Base-by-base conservation (phyloP, 345 rosid species). In the Trapa incisa region DNA sequence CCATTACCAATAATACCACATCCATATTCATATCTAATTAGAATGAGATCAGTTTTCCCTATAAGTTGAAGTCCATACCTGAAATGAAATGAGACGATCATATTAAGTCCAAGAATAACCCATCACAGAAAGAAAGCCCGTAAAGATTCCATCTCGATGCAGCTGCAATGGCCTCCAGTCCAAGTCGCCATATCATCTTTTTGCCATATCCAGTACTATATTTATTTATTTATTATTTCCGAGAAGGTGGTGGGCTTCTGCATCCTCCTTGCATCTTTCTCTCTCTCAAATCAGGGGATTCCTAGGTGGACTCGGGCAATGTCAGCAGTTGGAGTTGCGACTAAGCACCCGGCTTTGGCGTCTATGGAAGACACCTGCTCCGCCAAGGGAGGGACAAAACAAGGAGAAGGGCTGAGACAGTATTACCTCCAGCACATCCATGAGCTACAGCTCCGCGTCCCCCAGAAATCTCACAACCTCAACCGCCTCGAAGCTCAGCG, bases 401-500 rank as follows among this genome's bases (percentile, higher is more conserved):
- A 89, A 81, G 95, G 95, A 4, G 96, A 89, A 70, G 98, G 98
- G 60, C 81, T 89, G 33, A 75, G 81, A 79, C 98, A 89, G 67
- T 92, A 92, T 77, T 92, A 92, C 72, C 81, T 86, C 47, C 96
- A 92, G 69, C 92, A 82, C 78, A 92, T 89, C 81, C 93, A 85
- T 67, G 98, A 89, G 75, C 82, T 67, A 54, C 96, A 86, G 83
- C 98, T 89, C 47, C 90, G 43, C 60, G 84, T 78, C 67, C 89
- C 96, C 1, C 93, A 82, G 67, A 88, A 89, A 68, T 72, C 78
- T 14, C 85, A 84, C 74, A 85, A 92, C 67, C 98, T 89, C 65
- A 89, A 92, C 82, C 96, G 96, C 38, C 96, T 89, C 11, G 96
- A 92, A 77, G 98, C 98, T 58, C 98, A 89, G 75, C 91, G 96